Conservation (phyloP, 108 stramenopile species). For the Cyclostephanos invisitatus region DNA sequence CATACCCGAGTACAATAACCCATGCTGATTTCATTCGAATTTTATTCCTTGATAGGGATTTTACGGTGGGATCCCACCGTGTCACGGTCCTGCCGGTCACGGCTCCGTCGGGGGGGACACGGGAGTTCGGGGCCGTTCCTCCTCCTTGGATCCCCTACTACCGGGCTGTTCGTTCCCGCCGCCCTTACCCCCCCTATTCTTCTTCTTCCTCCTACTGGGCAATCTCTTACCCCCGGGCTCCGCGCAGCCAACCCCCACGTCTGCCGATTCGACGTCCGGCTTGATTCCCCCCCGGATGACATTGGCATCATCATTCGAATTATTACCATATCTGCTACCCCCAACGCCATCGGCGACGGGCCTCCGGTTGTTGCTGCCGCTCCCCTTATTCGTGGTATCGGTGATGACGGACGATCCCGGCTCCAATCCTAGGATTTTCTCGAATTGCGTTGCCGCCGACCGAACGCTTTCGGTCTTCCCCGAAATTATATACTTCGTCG, state of each 20-base stretch:
- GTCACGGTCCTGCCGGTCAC: background rate
- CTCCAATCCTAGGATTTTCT: constrained; percentile 34
- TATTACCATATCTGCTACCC: background rate
- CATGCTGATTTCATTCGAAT: too few relatives aligned
- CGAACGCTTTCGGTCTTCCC: constrained; percentile 28
- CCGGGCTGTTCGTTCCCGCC: background rate
- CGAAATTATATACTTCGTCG: constrained; percentile 38
- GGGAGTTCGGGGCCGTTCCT: background rate
- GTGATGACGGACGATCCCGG: constrained; percentile 21
- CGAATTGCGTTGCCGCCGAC: constrained; percentile 23
- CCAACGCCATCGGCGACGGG: background rate
- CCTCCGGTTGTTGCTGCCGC: background rate
- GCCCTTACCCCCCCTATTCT: constrained; percentile 15
- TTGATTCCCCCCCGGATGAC: background rate
- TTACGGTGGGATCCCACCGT: too few relatives aligned
- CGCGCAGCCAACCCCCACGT: background rate
- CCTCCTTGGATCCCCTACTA: constrained; percentile 3
- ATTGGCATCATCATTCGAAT: background rate
- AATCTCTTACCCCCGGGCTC: constrained; percentile 6
- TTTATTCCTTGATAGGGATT: too few relatives aligned
- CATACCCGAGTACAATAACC: too few relatives aligned
- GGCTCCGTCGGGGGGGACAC: too few relatives aligned
- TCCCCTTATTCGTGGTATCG: constrained; percentile 5
- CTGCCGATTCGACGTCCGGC: constrained; percentile 14
- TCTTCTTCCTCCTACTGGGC: constrained; percentile 12